phyloP scores from a whole-genome alignment of 768 basidiomycete species.

The Rhizopogon rudus region DNA sequence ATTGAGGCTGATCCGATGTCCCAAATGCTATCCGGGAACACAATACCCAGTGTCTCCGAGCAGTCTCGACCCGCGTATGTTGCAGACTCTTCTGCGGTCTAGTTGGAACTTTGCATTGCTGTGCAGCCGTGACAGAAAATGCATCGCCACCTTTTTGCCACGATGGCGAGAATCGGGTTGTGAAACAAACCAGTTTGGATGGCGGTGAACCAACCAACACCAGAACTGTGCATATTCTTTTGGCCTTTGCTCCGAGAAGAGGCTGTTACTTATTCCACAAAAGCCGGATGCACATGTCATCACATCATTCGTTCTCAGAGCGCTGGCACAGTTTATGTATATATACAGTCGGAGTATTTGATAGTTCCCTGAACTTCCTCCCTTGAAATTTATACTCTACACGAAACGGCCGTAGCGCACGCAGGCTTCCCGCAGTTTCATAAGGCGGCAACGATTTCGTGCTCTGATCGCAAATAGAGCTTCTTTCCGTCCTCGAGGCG shows the following conservation, averaged over 20 bases:
- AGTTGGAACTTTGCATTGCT: slow-evolving; percentile 1
- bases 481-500: slow-evolving; percentile 29
- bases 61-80: slow-evolving; percentile 19
- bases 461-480: slow-evolving; percentile 7
- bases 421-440: neutral
- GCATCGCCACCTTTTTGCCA: neutral
- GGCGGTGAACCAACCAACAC: neutral
- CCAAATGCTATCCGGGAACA: neutral
- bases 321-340: slow-evolving; percentile 9
- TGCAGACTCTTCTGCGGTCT: slow-evolving; percentile 10
- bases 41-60: neutral
- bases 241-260: neutral
- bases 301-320: slow-evolving; percentile 5
- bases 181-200: slow-evolving; percentile 15
- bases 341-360: slow-evolving; percentile 12
- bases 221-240: neutral
- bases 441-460: slow-evolving; percentile 19
- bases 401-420: too few relatives aligned
- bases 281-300: slow-evolving; percentile 12
- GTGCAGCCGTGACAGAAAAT: neutral
- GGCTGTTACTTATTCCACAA: neutral
- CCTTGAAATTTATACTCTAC: neutral
- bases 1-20: neutral
- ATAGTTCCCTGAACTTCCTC: neutral
- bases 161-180: neutral